Base-by-base conservation (phyloP, 73 alveolate genomes). In the Stentor roeselii region DNA sequence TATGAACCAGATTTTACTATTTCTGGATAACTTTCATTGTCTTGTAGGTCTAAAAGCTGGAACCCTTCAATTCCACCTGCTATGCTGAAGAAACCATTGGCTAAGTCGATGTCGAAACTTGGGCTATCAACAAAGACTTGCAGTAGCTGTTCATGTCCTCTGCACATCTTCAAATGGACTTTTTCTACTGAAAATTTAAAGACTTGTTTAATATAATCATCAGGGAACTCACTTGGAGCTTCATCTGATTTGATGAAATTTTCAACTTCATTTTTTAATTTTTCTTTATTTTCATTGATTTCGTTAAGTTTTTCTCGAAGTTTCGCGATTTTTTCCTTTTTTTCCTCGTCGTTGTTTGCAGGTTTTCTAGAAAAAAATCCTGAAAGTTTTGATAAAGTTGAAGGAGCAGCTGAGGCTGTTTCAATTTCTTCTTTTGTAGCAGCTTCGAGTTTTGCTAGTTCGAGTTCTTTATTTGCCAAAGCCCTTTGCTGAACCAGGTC, bases 391-490 rank as follows among this genome's bases (percentile, higher is more conserved):
- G 67, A 50, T 50, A 21, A 50, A 21, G 67, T 11, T 50, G 21
- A 6, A 11, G 67, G 67, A 6, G 67, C 67, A n/a, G n/a, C n/a
- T 50, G 67, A 50, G 21, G 67, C 67, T 50, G 67, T 11, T 50
- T 50, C 21, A 11, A 50, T 6, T 50, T 50, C 67, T 50, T 50
- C 67, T 50, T 50, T 6, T 21, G 21, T 21, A 11, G 21, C 6
- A 50, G 67, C 6, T 50, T 50, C 67, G 6, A 11, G 67, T 50
- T 50, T 6, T 11, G 39, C 31, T 41, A 76, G 6, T 39, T 76
- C 84, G 14, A 35, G 6, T 76, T 76, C 75, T 76, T 76, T 37
- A 14, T 27, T 6, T 36, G 84, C 84, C 21, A 1, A 36, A n/a
- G 32, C 34, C 39, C 84, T 34, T 39, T 39, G 36, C 2, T 39